Conservation (phyloP, 495 filamentous ascomycete genomes). For the Stereocaulon alpinum region DNA sequence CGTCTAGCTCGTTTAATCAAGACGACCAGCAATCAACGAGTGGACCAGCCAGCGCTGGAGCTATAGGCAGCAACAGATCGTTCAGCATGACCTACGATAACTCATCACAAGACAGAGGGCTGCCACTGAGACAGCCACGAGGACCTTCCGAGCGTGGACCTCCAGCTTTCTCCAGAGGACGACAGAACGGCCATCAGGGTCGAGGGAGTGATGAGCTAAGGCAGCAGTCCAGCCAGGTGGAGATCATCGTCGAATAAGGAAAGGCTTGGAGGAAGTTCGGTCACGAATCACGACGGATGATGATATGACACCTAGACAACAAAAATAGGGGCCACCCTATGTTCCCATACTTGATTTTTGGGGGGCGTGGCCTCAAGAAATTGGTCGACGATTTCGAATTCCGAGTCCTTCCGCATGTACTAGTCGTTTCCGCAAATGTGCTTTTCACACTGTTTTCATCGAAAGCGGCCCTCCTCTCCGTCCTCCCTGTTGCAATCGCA, state of each 20-base stretch:
- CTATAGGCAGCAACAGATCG: conserved; percentile 81
- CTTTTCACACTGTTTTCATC: not conserved
- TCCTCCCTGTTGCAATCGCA: conserved; percentile 3
- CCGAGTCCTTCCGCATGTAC: not conserved
- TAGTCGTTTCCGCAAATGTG: conserved; percentile 2
- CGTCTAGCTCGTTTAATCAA: conserved; percentile 56
- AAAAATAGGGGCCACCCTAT: conserved; percentile 23
- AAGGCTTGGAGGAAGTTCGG: conserved; percentile 34
- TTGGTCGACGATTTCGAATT: conserved; percentile 7
- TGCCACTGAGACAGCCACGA: conserved; percentile 69
- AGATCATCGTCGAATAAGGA: conserved; percentile 46
- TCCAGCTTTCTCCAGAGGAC: conserved; percentile 57
- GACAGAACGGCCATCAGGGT: conserved; percentile 71
- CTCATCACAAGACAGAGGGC: conserved; percentile 46
- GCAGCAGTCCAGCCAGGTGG: conserved; percentile 36
- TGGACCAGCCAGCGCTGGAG: conserved; percentile 41
- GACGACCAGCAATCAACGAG: conserved; percentile 40
- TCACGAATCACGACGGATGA: conserved; percentile 50
- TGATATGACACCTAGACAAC: conserved; percentile 41
- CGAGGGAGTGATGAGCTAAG: conserved; percentile 71
- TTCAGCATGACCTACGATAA: conserved; percentile 54
- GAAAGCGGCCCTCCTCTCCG: not conserved
- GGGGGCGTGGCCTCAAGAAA: not conserved
- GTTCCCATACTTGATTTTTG: conserved; percentile 11
- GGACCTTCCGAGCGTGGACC: conserved; percentile 67